Evolutionary conservation across 345 rosid species (phyloP), one percentile per base, ranked within the genome.

Genomic region (Lepidium africanum): DNA sequence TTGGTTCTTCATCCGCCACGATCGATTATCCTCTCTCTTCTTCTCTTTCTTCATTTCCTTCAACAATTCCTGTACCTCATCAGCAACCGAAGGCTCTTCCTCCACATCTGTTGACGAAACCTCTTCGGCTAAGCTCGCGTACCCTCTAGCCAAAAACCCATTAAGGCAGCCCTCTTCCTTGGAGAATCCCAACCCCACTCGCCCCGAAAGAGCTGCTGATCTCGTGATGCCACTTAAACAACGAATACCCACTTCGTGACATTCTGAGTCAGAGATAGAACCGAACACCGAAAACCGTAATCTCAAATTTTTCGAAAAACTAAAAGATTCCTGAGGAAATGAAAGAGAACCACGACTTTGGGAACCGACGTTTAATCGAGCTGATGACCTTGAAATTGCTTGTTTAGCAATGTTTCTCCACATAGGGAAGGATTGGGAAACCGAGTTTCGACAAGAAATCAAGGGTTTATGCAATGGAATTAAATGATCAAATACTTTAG

Each of bases 81-180:
- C 91, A 7, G 54, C 83, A 13, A 78, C 57, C 3, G 84, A 76
- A 19, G 80, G 76, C 3, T 87, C 95, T 41, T 91, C 96, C 70
- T 94, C 99, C 1, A 73, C 77, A 21, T 89, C 97, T 12, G 90
- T 91, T 0, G 97, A 81, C 0, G 89, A 79, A 53, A 87, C 85
- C 52, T 91, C 97, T 84, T 91, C 96, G 0, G 97, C 99, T 59
- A 89, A 88, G 69, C 86, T 87, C 37, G 72, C 78, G 54, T 77
- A 87, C 32, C 82, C 83, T 86, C 84, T 87, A 13, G 78, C 65
- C 42, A 77, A 80, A 55, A 83, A 64, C 66, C 94, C 85, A 59
- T 59, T 42, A 75, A 73, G 62, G 58, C 77, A 73, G 45, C 74
- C 71, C 36, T 70, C 75, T 51, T 63, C 70, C 59, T 73, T 76